These are phyloP conservation scores for Nothophytophthora sp. DNA, from an alignment of 352 stramenopile species.

Conservation along the genomic window DNA sequence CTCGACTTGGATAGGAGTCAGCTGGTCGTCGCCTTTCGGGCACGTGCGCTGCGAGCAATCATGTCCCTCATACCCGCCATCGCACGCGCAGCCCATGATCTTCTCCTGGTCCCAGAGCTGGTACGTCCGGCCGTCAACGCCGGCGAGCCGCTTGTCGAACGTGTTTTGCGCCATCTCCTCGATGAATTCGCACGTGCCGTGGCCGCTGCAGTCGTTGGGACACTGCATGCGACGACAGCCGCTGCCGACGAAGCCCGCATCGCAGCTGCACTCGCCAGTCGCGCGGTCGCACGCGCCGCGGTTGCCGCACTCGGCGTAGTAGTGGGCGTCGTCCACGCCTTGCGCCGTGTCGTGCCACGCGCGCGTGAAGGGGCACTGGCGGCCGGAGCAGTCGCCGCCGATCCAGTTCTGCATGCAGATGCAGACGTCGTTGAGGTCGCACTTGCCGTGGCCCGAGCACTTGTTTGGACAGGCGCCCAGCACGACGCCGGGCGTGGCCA, in stretches of 20 bases:
- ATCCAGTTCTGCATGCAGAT: constrained; percentile 64
- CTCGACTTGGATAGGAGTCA: constrained; percentile 52
- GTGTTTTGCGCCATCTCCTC: constrained; percentile 50
- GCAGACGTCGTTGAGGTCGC: constrained; percentile 60
- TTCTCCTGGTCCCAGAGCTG: constrained; percentile 82
- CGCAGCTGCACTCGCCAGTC: constrained; percentile 78
- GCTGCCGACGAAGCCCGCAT: constrained; percentile 74
- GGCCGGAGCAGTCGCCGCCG: constrained; percentile 59
- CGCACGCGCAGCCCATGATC: constrained; percentile 81
- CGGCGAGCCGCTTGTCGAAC: constrained; percentile 46
- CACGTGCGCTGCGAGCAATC: constrained; percentile 63
- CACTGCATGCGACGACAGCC: constrained; percentile 69
- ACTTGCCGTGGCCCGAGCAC: constrained; percentile 67
- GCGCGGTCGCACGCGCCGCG: constrained; percentile 73
- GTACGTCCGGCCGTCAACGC: constrained; percentile 33
- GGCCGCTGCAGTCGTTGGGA: constrained; percentile 47
- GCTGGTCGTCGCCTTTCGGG: constrained; percentile 60
- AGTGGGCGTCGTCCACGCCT: constrained; percentile 53
- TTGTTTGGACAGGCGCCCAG: constrained; percentile 53
- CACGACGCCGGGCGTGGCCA: constrained; percentile 26
- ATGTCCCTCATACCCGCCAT: constrained; percentile 52
- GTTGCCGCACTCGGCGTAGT: constrained; percentile 52
- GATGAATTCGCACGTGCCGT: constrained; percentile 74
- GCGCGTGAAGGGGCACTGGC: constrained; percentile 45
- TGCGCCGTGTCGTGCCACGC: constrained; percentile 61